phyloP scores from a whole-genome alignment of 129 eudicot genomes.

The Pulicaria dysenterica region DNA sequence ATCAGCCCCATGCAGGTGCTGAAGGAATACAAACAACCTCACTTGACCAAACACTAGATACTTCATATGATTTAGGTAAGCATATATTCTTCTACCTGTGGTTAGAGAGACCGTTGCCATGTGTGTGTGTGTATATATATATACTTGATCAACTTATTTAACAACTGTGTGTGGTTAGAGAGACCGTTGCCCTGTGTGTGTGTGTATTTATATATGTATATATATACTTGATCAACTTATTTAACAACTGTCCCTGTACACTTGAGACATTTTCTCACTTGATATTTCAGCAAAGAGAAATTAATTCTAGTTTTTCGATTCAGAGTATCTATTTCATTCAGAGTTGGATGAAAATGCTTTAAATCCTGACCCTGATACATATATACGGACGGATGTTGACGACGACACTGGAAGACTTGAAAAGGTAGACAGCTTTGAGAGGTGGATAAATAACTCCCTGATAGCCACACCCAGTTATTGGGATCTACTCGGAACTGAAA shows the following conservation, averaged over 20 bases:
- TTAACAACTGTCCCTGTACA: too few relatives aligned
- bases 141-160: slow-evolving; percentile 19
- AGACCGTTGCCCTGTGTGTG: too few relatives aligned
- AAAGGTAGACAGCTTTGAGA: slow-evolving; percentile 40
- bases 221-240: too few relatives aligned
- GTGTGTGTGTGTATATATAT: neutral
- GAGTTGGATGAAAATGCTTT: slow-evolving; percentile 13
- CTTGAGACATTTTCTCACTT: neutral
- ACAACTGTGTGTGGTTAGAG: too few relatives aligned
- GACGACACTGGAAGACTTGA: slow-evolving; percentile 22
- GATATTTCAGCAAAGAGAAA: neutral
- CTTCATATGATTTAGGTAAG: neutral
- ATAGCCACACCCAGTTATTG: slow-evolving; percentile 38
- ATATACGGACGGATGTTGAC: neutral
- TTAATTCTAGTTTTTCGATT: neutral
- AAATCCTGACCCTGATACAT: slow-evolving; percentile 3
- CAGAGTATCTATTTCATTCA: slow-evolving; percentile 1
- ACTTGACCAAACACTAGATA: too few relatives aligned
- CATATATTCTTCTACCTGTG: slow-evolving; percentile 7
- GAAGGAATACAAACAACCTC: neutral
- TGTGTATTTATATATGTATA: too few relatives aligned
- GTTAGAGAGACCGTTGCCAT: slow-evolving; percentile 20
- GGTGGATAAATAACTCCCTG: slow-evolving; percentile 41
- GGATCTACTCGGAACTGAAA: slow-evolving; percentile 27
- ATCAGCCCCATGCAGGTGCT: slow-evolving; percentile 2